Base-by-base conservation (phyloP, 2,329 filamentous ascomycete genomes). In the Nannizzia gypsea region DNA sequence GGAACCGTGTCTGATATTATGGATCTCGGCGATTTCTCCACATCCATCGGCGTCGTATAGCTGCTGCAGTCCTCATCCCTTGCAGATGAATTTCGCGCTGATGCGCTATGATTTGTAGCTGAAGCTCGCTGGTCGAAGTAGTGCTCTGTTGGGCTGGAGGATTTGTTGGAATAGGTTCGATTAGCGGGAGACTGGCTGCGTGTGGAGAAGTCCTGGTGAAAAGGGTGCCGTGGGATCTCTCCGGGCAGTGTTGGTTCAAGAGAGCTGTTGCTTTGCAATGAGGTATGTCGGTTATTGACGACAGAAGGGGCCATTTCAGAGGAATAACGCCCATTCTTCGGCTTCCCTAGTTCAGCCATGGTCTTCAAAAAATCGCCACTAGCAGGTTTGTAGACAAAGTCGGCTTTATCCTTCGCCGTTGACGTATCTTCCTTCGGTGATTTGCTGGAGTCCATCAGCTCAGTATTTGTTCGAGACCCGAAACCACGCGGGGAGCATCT, bases 381-480 rank as follows among this genome's bases (percentile, higher is more conserved):
- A 36, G 64, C 64, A 8, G 64, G 64, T 17, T 65, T 65, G 50
- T 65, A 65, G 28, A 65, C 58, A 26, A 65, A 64, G 26, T 57
- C 57, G 28, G 64, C 34, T 22, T 58, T 58, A 17, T 58, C 56
- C 34, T 42, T 56, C 13, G 54, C n/a, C 40, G 22, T 6, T 28
- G 24, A 17, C 15, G 38, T 3, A 24, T 17, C 46, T 20, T 58
- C 56, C n/a, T n/a, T 26, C 2, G n/a, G 11, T 31, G 15, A 5
- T 58, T 31, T 44, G 9, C 31, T 17, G 2, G 56, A 31, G 3
- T 31, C 34, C 15, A n/a, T 8, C 11, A 28, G 34, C 13, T 20
- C 17, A 11, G 22, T 48, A 48, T 31, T 38, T 26, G 28, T 48
- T 36, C 26, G 56, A 40, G 34, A 5, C n/a, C 38, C 31, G 50